Conservation (phyloP, 1,284 basidiomycete genomes). For the Volvariella surrecta region DNA sequence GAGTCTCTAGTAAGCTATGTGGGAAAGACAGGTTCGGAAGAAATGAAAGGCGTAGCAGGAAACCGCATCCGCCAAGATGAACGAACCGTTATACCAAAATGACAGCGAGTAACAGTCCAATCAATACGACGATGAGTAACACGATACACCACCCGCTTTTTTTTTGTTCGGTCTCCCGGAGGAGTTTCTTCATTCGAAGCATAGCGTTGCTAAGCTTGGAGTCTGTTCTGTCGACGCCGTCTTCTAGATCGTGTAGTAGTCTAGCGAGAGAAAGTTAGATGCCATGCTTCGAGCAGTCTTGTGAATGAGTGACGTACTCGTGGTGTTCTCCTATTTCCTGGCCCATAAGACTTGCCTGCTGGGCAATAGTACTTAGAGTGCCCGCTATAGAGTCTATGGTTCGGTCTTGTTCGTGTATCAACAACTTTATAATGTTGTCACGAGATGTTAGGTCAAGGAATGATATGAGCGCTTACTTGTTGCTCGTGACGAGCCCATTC, state of each 20-base stretch:
- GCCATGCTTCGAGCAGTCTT: background rate
- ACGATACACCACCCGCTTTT: slow-evolving; percentile 42
- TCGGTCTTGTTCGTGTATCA: slow-evolving; percentile 80
- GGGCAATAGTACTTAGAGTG: slow-evolving; percentile 70
- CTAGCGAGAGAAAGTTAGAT: slow-evolving; percentile 28
- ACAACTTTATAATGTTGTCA: slow-evolving; percentile 41
- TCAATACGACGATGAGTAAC: slow-evolving; percentile 48
- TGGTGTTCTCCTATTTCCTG: slow-evolving; percentile 83
- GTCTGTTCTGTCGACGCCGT: slow-evolving; percentile 67
- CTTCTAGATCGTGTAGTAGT: slow-evolving; percentile 78
- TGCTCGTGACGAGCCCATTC: slow-evolving; percentile 82
- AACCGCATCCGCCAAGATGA: background rate
- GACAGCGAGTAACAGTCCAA: slow-evolving; percentile 46
- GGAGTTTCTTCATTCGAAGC: slow-evolving; percentile 69
- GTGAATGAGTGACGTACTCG: slow-evolving; percentile 45
- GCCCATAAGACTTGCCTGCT: slow-evolving; percentile 88
- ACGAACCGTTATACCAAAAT: slow-evolving; percentile 38
- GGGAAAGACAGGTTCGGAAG: background rate
- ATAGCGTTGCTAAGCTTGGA: slow-evolving; percentile 64
- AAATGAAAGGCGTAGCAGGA: background rate
- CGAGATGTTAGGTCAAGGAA: background rate
- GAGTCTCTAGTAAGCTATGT: no score
- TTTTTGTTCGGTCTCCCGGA: slow-evolving; percentile 71
- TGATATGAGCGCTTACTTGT: slow-evolving; percentile 39
- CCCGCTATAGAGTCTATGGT: slow-evolving; percentile 81